Percentiles rank a stretch among this genome's conserved stretches.
Evolutionary conservation across 2,329 filamentous ascomycete species (phyloP).

Genomic region (Fusarium sp.): DNA sequence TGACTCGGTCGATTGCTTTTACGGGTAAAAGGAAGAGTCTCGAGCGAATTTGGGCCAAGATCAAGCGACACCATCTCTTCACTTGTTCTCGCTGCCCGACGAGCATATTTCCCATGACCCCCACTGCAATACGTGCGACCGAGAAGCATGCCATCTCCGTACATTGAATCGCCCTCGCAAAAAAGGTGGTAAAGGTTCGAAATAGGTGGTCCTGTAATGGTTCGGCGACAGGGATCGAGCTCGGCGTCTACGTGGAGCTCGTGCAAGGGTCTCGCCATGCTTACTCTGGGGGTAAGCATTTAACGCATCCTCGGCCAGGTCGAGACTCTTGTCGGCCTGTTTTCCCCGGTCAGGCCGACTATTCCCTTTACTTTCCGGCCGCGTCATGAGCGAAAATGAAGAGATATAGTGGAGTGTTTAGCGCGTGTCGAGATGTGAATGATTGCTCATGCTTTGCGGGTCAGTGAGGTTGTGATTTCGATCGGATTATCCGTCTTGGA

Average conservation of each 20-base stretch:
- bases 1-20: background rate
- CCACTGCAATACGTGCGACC: background rate
- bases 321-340: background rate
- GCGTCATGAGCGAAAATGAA: background rate
- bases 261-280: background rate
- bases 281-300: background rate
- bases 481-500: background rate
- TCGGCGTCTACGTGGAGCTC: background rate
- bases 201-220: background rate
- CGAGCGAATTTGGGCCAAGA: background rate
- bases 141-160: background rate
- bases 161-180: background rate
- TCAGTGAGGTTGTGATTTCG: background rate
- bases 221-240: background rate
- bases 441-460: background rate
- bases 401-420: background rate
- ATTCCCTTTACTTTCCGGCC: background rate
- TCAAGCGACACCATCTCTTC: background rate
- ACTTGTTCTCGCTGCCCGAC: background rate
- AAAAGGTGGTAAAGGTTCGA: background rate
- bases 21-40: background rate
- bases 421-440: background rate
- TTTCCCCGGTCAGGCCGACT: background rate
- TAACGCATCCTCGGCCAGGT: background rate
- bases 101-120: background rate